A percentile compares a stretch with the other conserved stretches of the same genome.
Conservation (phyloP, 306 rosid species). For the Cucurbita maxima region DNA sequence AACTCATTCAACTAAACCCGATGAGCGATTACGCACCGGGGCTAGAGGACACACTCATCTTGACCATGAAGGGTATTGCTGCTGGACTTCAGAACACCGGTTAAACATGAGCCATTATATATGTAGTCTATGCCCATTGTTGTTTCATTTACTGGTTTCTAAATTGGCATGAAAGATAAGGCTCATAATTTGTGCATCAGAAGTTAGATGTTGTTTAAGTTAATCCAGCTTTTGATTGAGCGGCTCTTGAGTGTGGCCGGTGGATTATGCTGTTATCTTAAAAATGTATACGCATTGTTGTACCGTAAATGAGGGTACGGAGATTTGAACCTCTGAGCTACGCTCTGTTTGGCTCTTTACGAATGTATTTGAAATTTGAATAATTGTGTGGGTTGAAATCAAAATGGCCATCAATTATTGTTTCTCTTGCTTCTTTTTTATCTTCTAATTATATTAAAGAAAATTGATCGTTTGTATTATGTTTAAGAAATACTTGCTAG, state of each 20-base stretch:
- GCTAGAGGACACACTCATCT: conserved; percentile 88
- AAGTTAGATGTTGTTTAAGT: conserved; percentile 18
- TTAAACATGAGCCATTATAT: conserved; percentile 15
- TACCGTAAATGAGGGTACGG: no score
- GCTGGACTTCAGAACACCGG: conserved; percentile 99
- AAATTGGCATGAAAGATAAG: not conserved
- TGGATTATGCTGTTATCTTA: not conserved
- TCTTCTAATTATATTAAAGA: no score
- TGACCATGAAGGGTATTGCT: conserved; percentile 99
- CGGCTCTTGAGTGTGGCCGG: conserved; percentile 4
- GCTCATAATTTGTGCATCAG: conserved; percentile 11
- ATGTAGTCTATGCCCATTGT: not conserved
- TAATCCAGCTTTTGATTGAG: conserved; percentile 6
- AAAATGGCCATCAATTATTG: not conserved
- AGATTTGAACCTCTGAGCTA: no score
- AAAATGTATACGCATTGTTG: not conserved
- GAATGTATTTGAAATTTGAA: not conserved
- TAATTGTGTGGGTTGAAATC: not conserved
- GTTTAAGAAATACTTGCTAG: no score
- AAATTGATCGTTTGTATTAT: no score
- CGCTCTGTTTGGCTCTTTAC: no score
- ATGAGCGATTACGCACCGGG: conserved; percentile 93
- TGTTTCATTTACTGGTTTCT: not conserved
- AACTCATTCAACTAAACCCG: conserved; percentile 71
- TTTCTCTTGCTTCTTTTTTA: not conserved